Evolutionary conservation across 768 basidiomycete species (phyloP), one percentile per base, ranked within the genome.

Genomic region (Lentinula detonsa): DNA sequence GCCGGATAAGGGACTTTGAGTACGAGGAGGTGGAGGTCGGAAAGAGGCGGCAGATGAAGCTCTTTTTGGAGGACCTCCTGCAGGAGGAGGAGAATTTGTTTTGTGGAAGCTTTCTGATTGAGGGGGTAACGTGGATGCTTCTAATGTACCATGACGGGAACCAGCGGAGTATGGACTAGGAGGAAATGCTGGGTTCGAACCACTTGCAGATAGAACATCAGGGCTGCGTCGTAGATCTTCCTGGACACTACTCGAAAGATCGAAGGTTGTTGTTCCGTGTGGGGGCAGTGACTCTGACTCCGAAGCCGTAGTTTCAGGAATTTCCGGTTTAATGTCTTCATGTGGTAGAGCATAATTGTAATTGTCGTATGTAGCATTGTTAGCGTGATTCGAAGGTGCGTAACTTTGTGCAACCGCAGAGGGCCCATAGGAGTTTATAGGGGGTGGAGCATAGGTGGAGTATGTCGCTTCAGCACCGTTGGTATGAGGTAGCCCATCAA

Each of bases 21-120:
- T 59, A 45, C 57, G 57, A 50, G 33, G 35, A 48, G 55, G 55
- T 16, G 55, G 55, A 43, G 39, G 21, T 56, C 57, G 40, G 8
- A 50, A 48, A 23, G 57, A 31, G 23, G 57, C 57, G 13, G 57
- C 57, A n/a, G 57, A 59, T 31, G 46, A 59, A 23, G 57, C 48
- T 18, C 57, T 46, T 28, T 59, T 59, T 9, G 57, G 57, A 15
- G 57, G 57, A 50, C 57, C 57, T 33, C 31, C 37, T 16, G 45
- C 16, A n/a, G 57, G 43, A 43, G 56, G 42, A 15, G 56, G 45
- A 23, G 23, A 23, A 21, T 11, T 5, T 4, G 34, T 46, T 28
- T 31, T 43, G 15, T 23, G 21, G n/a, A n/a, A 23, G 21, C 21
- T 23, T 48, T 48, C 46, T 34, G 45, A 49, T 35, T 37, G 56